These are phyloP conservation scores for Uronychia setigera DNA, from an alignment of 73 alveolate genomes.

Conservation along the genomic window DNA sequence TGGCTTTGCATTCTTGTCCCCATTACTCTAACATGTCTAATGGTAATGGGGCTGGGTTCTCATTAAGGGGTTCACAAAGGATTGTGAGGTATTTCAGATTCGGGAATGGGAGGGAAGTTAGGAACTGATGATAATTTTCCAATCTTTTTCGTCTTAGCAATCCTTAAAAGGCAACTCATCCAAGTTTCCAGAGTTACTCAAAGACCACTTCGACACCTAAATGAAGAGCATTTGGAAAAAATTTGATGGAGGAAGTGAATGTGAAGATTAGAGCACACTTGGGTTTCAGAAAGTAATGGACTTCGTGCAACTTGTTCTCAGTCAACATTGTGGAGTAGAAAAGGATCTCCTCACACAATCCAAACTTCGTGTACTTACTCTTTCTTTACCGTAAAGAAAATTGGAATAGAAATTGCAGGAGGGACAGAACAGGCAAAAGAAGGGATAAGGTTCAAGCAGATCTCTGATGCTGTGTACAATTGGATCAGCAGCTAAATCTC, in stretches of 20 bases:
- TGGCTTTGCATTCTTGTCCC: too few relatives aligned
- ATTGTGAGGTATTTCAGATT: too few relatives aligned
- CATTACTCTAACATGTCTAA: too few relatives aligned
- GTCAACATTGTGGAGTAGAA: neutral
- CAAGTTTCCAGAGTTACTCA: neutral
- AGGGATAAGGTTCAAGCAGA: neutral
- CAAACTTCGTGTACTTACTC: neutral
- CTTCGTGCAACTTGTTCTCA: neutral
- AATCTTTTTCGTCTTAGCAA: too few relatives aligned
- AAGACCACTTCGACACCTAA: neutral
- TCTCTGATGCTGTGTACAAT: neutral
- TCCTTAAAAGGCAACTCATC: neutral
- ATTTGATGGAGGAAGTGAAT: neutral
- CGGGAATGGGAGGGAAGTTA: too few relatives aligned
- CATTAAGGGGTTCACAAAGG: too few relatives aligned
- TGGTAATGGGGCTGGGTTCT: too few relatives aligned
- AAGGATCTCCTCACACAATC: neutral
- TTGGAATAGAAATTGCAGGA: neutral
- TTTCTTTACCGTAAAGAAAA: neutral
- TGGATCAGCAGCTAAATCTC: neutral
- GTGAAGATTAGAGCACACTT: neutral
- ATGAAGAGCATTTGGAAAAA: neutral
- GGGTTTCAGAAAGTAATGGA: neutral
- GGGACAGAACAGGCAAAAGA: neutral
- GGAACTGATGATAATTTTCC: too few relatives aligned